A percentile compares a stretch with the other conserved stretches of the same genome.
These are phyloP conservation scores for Xylaria sp. DNA, from an alignment of 495 filamentous ascomycete genomes.

Conservation along the genomic window DNA sequence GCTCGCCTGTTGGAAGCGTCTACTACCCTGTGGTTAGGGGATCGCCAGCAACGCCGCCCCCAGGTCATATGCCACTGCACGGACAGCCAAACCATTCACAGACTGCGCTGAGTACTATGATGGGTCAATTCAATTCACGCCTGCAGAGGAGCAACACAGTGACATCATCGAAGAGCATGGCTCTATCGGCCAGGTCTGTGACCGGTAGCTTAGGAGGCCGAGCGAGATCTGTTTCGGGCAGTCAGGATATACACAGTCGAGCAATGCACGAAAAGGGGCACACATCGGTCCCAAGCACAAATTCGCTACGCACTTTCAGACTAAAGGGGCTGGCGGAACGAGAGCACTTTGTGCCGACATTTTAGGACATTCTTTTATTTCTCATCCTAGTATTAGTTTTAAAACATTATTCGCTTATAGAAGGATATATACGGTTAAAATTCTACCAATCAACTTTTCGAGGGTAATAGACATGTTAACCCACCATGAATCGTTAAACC, in stretches of 20 bases:
- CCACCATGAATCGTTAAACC: neutral
- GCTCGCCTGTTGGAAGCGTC: slow-evolving; percentile 17
- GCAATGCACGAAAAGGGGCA: slow-evolving; percentile 17
- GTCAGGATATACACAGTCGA: slow-evolving; percentile 3
- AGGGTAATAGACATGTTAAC: neutral
- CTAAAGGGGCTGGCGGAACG: slow-evolving; percentile 29
- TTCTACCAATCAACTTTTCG: neutral
- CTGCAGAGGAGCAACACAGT: slow-evolving; percentile 2
- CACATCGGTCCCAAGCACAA: slow-evolving; percentile 28
- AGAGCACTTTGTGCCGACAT: slow-evolving; percentile 17
- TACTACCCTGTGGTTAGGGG: slow-evolving; percentile 35
- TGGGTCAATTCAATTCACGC: slow-evolving; percentile 14
- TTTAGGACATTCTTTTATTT: neutral
- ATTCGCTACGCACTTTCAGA: slow-evolving; percentile 35
- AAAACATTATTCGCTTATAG: slow-evolving; percentile 6
- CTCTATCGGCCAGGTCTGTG: neutral
- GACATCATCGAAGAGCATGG: neutral
- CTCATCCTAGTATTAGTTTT: neutral
- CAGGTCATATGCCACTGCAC: neutral
- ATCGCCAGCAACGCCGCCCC: slow-evolving; percentile 22
- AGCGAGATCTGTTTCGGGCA: neutral
- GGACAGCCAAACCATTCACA: neutral
- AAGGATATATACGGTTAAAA: neutral
- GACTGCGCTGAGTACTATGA: neutral
- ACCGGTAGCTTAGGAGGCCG: neutral